Conservation (phyloP, 2,329 filamentous ascomycete genomes). For the Blastomyces percursus region DNA sequence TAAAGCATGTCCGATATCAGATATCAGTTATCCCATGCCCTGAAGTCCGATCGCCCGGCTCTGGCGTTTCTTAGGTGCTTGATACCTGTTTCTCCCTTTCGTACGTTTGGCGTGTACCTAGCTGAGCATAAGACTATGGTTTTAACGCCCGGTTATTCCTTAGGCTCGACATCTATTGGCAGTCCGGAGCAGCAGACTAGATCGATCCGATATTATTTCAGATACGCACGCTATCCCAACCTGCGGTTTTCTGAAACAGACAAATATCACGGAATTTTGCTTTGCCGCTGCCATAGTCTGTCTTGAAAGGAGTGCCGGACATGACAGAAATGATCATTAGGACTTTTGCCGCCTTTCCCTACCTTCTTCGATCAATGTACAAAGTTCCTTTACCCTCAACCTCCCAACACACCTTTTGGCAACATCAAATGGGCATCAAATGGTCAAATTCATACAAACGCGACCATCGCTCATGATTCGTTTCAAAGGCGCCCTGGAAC, state of each 20-base stretch:
- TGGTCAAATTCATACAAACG: not conserved
- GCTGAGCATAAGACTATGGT: not conserved
- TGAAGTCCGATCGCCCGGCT: not conserved
- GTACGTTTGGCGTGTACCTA: not conserved
- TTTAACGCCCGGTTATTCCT: not conserved
- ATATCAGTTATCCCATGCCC: not conserved
- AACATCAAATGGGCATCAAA: not conserved
- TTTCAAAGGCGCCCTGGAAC: not conserved
- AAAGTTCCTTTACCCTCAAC: not conserved
- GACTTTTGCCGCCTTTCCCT: not conserved
- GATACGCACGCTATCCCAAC: not conserved
- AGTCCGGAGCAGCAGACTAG: not conserved
- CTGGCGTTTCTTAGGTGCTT: not conserved
- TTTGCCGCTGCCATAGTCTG: not conserved
- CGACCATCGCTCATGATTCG: not conserved
- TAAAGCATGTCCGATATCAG: not conserved
- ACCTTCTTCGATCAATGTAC: not conserved
- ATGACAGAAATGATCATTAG: not conserved
- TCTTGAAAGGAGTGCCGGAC: not conserved
- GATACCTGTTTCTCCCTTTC: not conserved
- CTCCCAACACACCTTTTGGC: not conserved
- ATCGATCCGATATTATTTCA: not conserved
- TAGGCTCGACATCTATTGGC: not conserved
- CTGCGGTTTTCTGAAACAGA: not conserved
- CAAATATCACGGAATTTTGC: not conserved